Evolutionary conservation across 208 protist genomes (phyloP).

Genomic region (Phytomonas sp.): DNA sequence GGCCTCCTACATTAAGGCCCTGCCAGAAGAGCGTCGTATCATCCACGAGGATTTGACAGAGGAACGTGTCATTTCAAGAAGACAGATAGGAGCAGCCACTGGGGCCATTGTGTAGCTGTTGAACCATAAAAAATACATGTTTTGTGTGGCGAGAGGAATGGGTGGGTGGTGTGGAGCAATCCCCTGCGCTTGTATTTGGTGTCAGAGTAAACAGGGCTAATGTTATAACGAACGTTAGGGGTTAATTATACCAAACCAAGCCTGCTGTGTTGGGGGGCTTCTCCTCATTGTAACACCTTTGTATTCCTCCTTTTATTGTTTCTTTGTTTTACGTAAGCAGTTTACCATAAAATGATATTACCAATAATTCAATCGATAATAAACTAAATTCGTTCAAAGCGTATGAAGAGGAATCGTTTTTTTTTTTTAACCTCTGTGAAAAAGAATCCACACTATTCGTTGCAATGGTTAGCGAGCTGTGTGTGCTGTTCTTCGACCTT

Average conservation of each 20-base stretch:
- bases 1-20: conserved; percentile 47
- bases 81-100: conserved; percentile 8
- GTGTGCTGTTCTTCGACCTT: not conserved
- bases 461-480: not conserved
- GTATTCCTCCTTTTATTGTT: conserved; percentile 2
- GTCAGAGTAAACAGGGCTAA: not conserved
- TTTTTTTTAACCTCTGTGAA: conserved; percentile 9
- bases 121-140: conserved; percentile 12
- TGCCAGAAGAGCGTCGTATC: conserved; percentile 56
- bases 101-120: not conserved
- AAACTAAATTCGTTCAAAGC: not conserved
- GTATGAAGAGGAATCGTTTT: not conserved
- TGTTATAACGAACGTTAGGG: not conserved
- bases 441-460: not conserved
- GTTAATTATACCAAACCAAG: not conserved
- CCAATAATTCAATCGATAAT: conserved; percentile 20
- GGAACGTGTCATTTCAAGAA: conserved; percentile 49
- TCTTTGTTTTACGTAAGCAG: conserved; percentile 36
- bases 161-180: not conserved
- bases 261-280: not conserved
- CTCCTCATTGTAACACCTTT: conserved; percentile 1
- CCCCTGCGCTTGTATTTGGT: not conserved
- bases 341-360: conserved; percentile 71
- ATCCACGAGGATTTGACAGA: conserved; percentile 71
- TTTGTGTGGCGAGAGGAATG: not conserved